Conservation (phyloP, 2,329 filamentous ascomycete species). For the Malbranchea cinnamomea region DNA sequence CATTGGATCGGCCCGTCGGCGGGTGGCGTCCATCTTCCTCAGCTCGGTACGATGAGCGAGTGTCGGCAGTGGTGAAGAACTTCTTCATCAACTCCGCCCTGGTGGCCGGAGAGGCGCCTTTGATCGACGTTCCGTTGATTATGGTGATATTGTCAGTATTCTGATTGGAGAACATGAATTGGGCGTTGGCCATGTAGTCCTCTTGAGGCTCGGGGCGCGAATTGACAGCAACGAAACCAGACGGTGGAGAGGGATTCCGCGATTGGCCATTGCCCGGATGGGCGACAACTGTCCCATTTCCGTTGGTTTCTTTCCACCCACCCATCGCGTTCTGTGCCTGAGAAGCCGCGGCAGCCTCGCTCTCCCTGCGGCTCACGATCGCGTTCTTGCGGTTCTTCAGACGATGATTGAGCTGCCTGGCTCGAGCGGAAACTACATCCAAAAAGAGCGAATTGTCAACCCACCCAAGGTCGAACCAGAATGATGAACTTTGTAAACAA, state of each 20-base stretch:
- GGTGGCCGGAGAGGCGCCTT: constrained; percentile 41
- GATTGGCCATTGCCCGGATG: constrained; percentile 15
- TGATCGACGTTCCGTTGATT: constrained; percentile 33
- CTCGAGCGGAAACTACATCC: constrained; percentile 47
- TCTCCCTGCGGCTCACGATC: constrained; percentile 50
- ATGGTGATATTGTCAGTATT: constrained; percentile 33
- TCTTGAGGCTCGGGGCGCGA: constrained; percentile 27
- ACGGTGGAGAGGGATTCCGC: constrained; percentile 30
- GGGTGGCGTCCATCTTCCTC: constrained; percentile 15
- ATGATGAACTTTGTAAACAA: no score
- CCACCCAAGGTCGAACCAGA: no score
- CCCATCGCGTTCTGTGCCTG: constrained; percentile 21
- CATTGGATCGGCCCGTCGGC: constrained; percentile 15
- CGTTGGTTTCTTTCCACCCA: constrained; percentile 25
- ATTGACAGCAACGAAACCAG: constrained; percentile 47
- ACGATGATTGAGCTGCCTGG: constrained; percentile 67
- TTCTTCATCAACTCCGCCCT: constrained; percentile 47
- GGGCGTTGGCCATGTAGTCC: constrained; percentile 20
- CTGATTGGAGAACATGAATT: constrained; percentile 27
- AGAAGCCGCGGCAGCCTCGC: constrained; percentile 19
- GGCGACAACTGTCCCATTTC: constrained; percentile 14
- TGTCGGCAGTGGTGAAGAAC: constrained; percentile 46
- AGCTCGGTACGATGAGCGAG: constrained; percentile 23
- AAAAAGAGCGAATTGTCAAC: constrained; percentile 7
- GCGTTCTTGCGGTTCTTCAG: constrained; percentile 59